Conservation (phyloP, 371 early-diverging fungal species). For the Mucor plumbeus region DNA sequence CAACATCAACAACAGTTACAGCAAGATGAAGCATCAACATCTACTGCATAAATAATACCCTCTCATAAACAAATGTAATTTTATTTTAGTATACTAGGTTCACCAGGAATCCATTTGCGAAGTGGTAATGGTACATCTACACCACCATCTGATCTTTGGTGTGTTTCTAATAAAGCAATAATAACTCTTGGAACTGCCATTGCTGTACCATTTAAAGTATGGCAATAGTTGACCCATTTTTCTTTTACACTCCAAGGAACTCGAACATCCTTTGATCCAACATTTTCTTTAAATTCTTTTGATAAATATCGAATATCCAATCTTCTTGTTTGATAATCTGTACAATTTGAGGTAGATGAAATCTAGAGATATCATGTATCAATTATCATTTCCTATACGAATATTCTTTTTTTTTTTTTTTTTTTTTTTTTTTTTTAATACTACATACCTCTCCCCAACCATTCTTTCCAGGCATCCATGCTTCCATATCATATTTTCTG, state of each 20-base stretch:
- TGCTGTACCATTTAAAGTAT: slow-evolving; percentile 94
- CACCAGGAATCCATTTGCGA: slow-evolving; percentile 73
- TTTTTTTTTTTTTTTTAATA: background rate
- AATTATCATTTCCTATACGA: background rate
- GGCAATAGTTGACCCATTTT: slow-evolving; percentile 71
- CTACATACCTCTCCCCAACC: slow-evolving; percentile 87
- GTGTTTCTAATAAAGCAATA: slow-evolving; percentile 86
- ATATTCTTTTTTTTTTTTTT: background rate
- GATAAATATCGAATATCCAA: slow-evolving; percentile 70
- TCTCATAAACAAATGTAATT: background rate
- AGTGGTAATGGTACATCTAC: slow-evolving; percentile 76
- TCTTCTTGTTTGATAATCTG: slow-evolving; percentile 83
- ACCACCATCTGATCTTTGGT: slow-evolving; percentile 75
- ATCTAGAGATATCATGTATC: slow-evolving; percentile 43
- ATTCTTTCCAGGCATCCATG: slow-evolving; percentile 92
- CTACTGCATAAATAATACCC: background rate
- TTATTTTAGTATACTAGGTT: slow-evolving; percentile 35
- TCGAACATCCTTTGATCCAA: slow-evolving; percentile 36
- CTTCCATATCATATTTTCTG: slow-evolving; percentile 93
- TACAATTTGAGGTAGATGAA: slow-evolving; percentile 86
- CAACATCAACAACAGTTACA: slow-evolving; percentile 5
- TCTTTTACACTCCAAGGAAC: slow-evolving; percentile 32
- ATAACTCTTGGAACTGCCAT: slow-evolving; percentile 91
- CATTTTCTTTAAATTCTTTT: slow-evolving; percentile 30
- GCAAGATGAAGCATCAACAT: background rate